Evolutionary conservation across 352 stramenopile genomes (phyloP).

Genomic region (Phytophthora cajani): DNA sequence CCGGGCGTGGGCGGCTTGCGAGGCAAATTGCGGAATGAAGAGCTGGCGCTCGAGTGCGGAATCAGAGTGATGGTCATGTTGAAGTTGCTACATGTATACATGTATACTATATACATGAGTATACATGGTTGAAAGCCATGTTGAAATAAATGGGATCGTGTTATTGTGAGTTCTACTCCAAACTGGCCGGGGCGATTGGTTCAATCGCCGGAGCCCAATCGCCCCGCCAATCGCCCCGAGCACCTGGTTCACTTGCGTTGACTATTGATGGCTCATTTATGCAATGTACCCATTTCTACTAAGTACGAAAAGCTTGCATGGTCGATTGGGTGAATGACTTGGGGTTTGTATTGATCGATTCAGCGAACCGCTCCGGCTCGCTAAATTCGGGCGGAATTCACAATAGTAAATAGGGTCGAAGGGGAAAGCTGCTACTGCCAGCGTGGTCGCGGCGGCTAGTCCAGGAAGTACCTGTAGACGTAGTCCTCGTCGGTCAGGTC

Average conservation of each 20-base stretch:
- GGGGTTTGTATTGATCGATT: no score
- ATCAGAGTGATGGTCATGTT: constrained; percentile 38
- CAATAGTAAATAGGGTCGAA: background rate
- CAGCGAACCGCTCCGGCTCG: no score
- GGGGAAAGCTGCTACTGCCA: no score
- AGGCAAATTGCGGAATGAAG: constrained; percentile 38
- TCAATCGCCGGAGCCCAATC: no score
- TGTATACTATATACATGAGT: background rate
- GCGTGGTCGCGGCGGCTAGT: background rate
- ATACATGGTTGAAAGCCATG: background rate
- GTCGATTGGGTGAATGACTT: no score
- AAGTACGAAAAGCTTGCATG: no score
- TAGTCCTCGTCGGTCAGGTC: constrained; percentile 27
- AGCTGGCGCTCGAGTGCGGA: background rate
- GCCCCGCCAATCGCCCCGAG: no score
- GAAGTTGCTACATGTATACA: constrained; percentile 1
- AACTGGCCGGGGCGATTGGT: no score
- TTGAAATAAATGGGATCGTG: background rate
- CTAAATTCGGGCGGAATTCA: no score
- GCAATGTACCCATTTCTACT: no score
- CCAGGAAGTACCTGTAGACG: constrained; percentile 24
- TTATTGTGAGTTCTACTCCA: background rate
- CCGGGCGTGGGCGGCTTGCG: constrained; percentile 6
- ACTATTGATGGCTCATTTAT: no score
- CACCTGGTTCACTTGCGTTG: no score